These are phyloP conservation scores for Cydonia oblonga DNA, from an alignment of 331 rosid species.

Conservation along the genomic window DNA sequence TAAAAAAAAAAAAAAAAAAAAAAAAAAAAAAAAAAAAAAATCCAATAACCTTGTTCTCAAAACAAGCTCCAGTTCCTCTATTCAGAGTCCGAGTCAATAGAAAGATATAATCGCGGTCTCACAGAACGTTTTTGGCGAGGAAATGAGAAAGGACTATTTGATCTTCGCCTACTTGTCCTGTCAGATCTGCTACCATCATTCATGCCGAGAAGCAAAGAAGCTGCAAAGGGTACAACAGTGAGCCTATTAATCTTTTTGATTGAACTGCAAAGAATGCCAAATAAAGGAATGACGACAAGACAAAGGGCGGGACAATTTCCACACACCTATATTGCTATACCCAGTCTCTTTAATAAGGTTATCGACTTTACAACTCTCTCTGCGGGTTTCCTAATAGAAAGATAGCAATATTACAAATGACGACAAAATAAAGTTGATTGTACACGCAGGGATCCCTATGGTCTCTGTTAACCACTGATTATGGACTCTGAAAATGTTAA, in stretches of 20 bases:
- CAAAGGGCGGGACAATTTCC: background rate
- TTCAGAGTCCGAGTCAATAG: conserved; percentile 79
- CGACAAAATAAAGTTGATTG: background rate
- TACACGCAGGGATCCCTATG: background rate
- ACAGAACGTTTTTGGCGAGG: conserved; percentile 97
- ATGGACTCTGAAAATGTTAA: background rate
- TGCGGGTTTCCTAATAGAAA: background rate
- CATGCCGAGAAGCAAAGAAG: conserved; percentile 77
- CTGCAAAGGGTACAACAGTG: conserved; percentile 40
- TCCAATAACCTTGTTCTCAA: conserved; percentile 24
- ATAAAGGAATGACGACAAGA: background rate
- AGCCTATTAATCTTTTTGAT: conserved; percentile 13
- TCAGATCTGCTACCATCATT: conserved; percentile 59
- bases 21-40: conserved; percentile 6
- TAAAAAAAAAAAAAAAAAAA: conserved; percentile 2
- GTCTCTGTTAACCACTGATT: background rate
- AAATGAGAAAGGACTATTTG: conserved; percentile 82
- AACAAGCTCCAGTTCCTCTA: conserved; percentile 33
- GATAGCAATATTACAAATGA: background rate
- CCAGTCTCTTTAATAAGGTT: background rate
- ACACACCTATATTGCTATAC: background rate
- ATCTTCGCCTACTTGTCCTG: conserved; percentile 53
- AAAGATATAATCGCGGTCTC: conserved; percentile 59
- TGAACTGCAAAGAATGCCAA: background rate
- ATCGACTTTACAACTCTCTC: background rate